Conservation (phyloP, 2,329 filamentous ascomycete genomes). For the Alternaria sp. region DNA sequence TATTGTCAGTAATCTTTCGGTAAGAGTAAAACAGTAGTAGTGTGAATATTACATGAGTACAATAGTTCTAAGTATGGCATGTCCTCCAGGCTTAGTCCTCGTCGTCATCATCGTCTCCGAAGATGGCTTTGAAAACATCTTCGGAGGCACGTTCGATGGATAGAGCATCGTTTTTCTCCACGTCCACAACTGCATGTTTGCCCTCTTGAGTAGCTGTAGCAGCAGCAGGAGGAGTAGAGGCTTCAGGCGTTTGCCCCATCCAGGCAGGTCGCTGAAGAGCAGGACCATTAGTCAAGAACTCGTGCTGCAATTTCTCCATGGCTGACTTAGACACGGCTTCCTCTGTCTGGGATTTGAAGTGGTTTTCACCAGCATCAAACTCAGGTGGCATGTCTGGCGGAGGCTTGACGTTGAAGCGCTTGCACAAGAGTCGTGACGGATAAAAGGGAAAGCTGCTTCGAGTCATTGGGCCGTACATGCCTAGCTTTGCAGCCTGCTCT, state of each 20-base stretch:
- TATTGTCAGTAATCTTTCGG: neutral
- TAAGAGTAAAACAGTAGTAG: neutral
- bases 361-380: conserved; percentile 47
- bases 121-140: conserved; percentile 89
- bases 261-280: conserved; percentile 41
- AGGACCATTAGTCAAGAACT: conserved; percentile 39
- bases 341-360: conserved; percentile 37
- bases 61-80: neutral
- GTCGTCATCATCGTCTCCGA: conserved; percentile 79
- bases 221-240: neutral
- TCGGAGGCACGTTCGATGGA: conserved; percentile 79
- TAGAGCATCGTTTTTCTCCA: conserved; percentile 79
- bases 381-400: conserved; percentile 71
- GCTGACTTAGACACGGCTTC: conserved; percentile 64
- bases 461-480: conserved; percentile 94
- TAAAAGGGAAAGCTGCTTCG: conserved; percentile 75
- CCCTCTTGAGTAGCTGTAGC: conserved; percentile 7
- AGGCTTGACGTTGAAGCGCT: conserved; percentile 87
- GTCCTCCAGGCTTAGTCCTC: conserved; percentile 16
- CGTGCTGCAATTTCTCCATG: conserved; percentile 54
- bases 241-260: conserved; percentile 28
- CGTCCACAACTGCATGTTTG: conserved; percentile 63
- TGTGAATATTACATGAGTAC: neutral
- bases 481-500: conserved; percentile 84
- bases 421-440: conserved; percentile 87